These are phyloP conservation scores for Hordeum vulgare DNA, from an alignment of 176 grass and related monocot genomes.

Conservation along the genomic window MorexV3_pseudomolecules_assembly NC_058521.1:526120676-526121175, in stretches of 20 bases:
- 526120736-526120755: constrained; percentile 92
- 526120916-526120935: background rate
- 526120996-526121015: constrained; percentile 10
- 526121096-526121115: background rate
- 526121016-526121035: background rate
- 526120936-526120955: background rate
- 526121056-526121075: background rate
- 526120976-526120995: background rate
- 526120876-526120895: constrained; percentile 86
- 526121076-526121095: background rate
- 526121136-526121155: background rate
- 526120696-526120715: background rate
- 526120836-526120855: constrained; percentile 92
- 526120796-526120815: constrained; percentile 87
- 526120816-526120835: constrained; percentile 93
- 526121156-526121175: background rate
- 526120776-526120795: constrained; percentile 87
- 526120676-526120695: background rate
- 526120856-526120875: constrained; percentile 65
- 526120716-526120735: constrained; percentile 35
- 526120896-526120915: constrained; percentile 74
- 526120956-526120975: background rate
- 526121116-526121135: background rate
- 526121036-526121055: background rate
- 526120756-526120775: constrained; percentile 96